Conservation (phyloP, 1,139 yeast species). For the Debaryomycetaceae sp. region DNA sequence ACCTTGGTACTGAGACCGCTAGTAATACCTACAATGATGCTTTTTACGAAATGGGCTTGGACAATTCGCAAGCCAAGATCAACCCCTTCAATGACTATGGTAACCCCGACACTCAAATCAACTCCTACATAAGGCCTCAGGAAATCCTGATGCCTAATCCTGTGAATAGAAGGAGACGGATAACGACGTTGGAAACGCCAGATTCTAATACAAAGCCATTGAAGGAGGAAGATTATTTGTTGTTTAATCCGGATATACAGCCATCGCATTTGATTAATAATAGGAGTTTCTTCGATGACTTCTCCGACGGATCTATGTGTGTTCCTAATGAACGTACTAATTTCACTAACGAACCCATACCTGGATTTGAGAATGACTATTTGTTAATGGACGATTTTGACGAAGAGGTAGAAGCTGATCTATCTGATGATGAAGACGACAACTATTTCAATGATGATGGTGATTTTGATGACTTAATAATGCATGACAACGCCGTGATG, state of each 20-base stretch:
- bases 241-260: constrained; percentile 42
- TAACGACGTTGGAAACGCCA: constrained; percentile 30
- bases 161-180: constrained; percentile 27
- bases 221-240: constrained; percentile 37
- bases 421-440: constrained; percentile 37
- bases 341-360: constrained; percentile 13
- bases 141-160: constrained; percentile 13
- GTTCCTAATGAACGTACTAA: constrained; percentile 5
- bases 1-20: constrained; percentile 2
- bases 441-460: constrained; percentile 36
- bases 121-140: constrained; percentile 11
- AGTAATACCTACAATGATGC: constrained; percentile 5
- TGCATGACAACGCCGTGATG: constrained; percentile 16
- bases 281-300: constrained; percentile 9
- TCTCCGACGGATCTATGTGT: constrained; percentile 7
- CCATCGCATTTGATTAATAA: constrained; percentile 38
- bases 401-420: constrained; percentile 35
- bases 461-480: constrained; percentile 32
- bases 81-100: constrained; percentile 30
- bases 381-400: constrained; percentile 31
- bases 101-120: constrained; percentile 29
- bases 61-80: constrained; percentile 5
- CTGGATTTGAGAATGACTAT: constrained; percentile 37
- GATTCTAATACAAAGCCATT: constrained; percentile 15
- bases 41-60: constrained; percentile 1